phyloP scores from a whole-genome alignment of 805 yeast species.

The Metahyphopichia silvanorum region DNA sequence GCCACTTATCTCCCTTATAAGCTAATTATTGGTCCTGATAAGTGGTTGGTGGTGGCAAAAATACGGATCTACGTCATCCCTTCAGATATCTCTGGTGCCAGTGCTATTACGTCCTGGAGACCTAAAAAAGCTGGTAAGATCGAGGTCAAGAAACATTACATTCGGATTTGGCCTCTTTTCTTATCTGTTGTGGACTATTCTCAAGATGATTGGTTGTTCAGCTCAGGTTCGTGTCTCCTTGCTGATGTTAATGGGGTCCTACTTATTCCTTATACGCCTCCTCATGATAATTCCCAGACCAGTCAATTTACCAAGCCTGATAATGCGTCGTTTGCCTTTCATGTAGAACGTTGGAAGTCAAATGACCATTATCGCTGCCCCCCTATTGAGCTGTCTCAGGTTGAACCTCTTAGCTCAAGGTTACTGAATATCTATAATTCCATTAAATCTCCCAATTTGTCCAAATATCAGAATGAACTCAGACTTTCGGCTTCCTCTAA shows the following conservation, averaged over 20 bases:
- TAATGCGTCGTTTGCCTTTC: constrained; percentile 15
- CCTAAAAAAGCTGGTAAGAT: constrained; percentile 27
- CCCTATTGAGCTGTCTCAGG: too few relatives aligned
- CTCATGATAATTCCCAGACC: neutral
- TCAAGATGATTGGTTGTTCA: neutral
- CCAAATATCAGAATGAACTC: constrained; percentile 8
- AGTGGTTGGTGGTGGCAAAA: constrained; percentile 12
- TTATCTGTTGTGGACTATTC: constrained; percentile 10
- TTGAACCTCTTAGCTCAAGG: constrained; percentile 13
- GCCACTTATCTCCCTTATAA: constrained; percentile 39
- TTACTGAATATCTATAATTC: constrained; percentile 32
- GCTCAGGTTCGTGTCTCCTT: neutral
- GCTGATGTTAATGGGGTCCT: neutral
- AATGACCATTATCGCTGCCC: constrained; percentile 13
- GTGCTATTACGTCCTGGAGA: constrained; percentile 35
- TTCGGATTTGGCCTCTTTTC: constrained; percentile 30
- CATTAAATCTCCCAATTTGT: constrained; percentile 26
- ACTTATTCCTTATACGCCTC: neutral
- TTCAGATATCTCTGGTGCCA: constrained; percentile 34
- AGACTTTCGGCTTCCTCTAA: neutral
- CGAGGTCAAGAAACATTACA: constrained; percentile 19
- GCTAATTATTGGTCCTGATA: constrained; percentile 4
- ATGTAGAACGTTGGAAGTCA: constrained; percentile 30
- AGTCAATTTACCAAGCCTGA: neutral
- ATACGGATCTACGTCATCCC: constrained; percentile 51